Evolutionary conservation across 495 filamentous ascomycete genomes (phyloP).

Genomic region (Podospora sp.): DNA sequence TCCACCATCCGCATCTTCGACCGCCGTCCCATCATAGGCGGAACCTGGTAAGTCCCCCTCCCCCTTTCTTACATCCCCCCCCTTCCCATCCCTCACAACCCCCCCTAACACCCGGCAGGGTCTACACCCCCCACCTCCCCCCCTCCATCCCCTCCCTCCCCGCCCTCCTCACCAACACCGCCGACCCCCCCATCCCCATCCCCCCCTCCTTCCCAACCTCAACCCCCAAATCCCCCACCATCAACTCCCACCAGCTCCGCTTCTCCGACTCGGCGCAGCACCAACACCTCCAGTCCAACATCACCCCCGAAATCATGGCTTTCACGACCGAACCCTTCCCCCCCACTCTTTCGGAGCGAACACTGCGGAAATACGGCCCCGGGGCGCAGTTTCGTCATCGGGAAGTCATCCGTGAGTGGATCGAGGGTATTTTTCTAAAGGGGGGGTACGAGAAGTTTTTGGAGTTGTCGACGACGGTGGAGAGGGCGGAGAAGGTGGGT

Average conservation of each 20-base stretch:
- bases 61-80: not conserved
- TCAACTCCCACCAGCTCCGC: constrained; percentile 48
- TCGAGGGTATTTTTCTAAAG: constrained; percentile 43
- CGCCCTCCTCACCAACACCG: constrained; percentile 48
- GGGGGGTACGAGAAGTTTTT: constrained; percentile 40
- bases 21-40: constrained; percentile 35
- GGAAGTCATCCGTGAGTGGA: constrained; percentile 41
- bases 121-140: constrained; percentile 42
- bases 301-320: constrained; percentile 42
- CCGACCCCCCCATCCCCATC: constrained; percentile 50
- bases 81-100: not conserved
- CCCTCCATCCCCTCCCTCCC: constrained; percentile 47
- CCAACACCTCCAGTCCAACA: constrained; percentile 49
- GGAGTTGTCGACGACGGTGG: constrained; percentile 46
- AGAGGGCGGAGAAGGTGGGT: constrained; percentile 39
- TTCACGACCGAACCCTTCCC: constrained; percentile 47
- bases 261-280: constrained; percentile 55
- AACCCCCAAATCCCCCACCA: constrained; percentile 41
- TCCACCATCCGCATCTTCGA: constrained; percentile 63
- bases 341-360: constrained; percentile 31
- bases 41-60: constrained; percentile 30
- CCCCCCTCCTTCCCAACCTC: constrained; percentile 50
- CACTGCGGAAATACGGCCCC: constrained; percentile 37
- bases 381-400: constrained; percentile 43
- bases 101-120: constrained; percentile 18